These are phyloP conservation scores for Thermomucor indicae-seudaticae DNA, from an alignment of 371 early-diverging fungal species.

Conservation along the genomic window DNA sequence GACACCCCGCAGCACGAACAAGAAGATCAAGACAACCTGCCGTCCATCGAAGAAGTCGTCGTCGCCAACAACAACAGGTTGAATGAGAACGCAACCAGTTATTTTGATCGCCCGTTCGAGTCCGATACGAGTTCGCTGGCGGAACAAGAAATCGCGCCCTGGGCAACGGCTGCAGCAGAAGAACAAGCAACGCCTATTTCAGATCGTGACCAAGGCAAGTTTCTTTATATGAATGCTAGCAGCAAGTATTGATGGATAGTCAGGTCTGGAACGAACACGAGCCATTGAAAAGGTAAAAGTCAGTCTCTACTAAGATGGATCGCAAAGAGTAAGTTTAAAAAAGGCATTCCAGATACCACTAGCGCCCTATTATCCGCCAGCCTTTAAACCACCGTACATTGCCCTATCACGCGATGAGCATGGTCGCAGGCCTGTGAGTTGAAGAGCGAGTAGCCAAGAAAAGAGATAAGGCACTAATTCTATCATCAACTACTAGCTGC, in stretches of 20 bases:
- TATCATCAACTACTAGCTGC: slow-evolving; percentile 18
- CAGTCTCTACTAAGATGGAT: too few relatives aligned
- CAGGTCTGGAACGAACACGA: too few relatives aligned
- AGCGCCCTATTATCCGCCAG: slow-evolving; percentile 28
- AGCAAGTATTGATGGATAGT: too few relatives aligned
- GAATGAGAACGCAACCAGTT: slow-evolving; percentile 20
- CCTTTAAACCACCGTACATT: slow-evolving; percentile 21
- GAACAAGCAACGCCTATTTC: too few relatives aligned
- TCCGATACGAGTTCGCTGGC: slow-evolving; percentile 12
- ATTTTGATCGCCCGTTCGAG: slow-evolving; percentile 42
- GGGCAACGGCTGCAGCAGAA: slow-evolving; percentile 5
- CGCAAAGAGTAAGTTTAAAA: too few relatives aligned
- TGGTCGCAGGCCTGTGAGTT: slow-evolving; percentile 28
- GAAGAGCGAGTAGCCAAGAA: too few relatives aligned
- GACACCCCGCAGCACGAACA: slow-evolving; percentile 17
- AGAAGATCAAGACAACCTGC: slow-evolving; percentile 23
- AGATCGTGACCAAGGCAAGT: too few relatives aligned
- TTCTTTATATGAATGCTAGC: too few relatives aligned
- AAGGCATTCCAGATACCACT: too few relatives aligned
- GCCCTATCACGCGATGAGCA: slow-evolving; percentile 25
- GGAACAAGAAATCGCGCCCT: slow-evolving; percentile 22
- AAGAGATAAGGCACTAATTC: too few relatives aligned
- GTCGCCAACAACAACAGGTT: slow-evolving; percentile 3
- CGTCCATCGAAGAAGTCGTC: slow-evolving; percentile 35
- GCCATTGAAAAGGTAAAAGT: too few relatives aligned